phyloP scores from a whole-genome alignment of 2,329 filamentous ascomycete species.

The Endoconidiophora polonica region DNA sequence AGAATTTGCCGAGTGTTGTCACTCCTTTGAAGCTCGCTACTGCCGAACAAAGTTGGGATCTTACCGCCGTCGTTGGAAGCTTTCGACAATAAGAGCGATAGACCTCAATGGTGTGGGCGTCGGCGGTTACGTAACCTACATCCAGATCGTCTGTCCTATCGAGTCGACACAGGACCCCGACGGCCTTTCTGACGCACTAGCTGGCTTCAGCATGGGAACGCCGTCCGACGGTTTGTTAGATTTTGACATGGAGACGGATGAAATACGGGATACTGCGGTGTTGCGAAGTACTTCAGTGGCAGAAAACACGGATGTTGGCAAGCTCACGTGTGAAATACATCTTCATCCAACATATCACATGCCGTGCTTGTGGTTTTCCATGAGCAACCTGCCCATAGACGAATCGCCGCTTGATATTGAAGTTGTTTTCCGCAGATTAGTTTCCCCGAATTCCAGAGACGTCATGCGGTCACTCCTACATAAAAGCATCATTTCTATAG shows the following conservation, averaged over 20 bases:
- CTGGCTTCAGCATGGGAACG: slow-evolving; percentile 27
- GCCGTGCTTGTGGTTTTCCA: slow-evolving; percentile 59
- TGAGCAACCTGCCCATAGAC: slow-evolving; percentile 39
- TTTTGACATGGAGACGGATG: slow-evolving; percentile 31
- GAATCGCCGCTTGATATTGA: slow-evolving; percentile 46
- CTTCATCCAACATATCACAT: slow-evolving; percentile 59
- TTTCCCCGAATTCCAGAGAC: slow-evolving; percentile 47
- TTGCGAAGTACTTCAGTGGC: neutral
- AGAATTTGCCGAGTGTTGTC: slow-evolving; percentile 50
- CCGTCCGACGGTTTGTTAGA: slow-evolving; percentile 20
- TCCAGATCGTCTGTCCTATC: slow-evolving; percentile 40
- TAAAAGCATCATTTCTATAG: slow-evolving; percentile 59
- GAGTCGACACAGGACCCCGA: slow-evolving; percentile 27
- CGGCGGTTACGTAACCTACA: slow-evolving; percentile 32
- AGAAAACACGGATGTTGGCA: slow-evolving; percentile 20
- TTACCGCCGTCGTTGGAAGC: slow-evolving; percentile 36
- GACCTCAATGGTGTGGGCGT: slow-evolving; percentile 26
- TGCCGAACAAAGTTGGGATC: slow-evolving; percentile 39
- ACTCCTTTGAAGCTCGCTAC: slow-evolving; percentile 42
- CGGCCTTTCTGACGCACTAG: slow-evolving; percentile 26
- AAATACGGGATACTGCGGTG: slow-evolving; percentile 28
- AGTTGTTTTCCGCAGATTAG: slow-evolving; percentile 52
- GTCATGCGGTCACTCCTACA: slow-evolving; percentile 43
- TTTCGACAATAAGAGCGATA: slow-evolving; percentile 35
- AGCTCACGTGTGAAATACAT: slow-evolving; percentile 57